Evolutionary conservation across 1,284 basidiomycete genomes (phyloP).

Genomic region (Ganoderma leucocontextum): DNA sequence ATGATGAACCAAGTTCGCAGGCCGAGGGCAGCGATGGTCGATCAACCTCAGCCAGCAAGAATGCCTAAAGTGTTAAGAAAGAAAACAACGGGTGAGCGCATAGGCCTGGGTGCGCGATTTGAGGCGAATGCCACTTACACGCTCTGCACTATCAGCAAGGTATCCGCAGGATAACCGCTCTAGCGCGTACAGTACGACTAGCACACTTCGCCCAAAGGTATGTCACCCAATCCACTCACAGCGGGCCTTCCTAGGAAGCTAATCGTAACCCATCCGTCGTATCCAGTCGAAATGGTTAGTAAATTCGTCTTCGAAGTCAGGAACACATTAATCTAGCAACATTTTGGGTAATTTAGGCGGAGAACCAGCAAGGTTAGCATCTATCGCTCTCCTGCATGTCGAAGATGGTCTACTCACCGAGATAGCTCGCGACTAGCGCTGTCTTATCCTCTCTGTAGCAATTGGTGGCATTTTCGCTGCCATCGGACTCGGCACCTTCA

Average conservation of each 20-base stretch:
- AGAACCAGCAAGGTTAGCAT: conserved; percentile 2
- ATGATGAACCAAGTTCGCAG: neutral
- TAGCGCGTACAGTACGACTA: neutral
- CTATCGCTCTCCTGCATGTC: neutral
- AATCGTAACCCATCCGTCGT: neutral
- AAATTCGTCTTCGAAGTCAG: neutral
- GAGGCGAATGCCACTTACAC: neutral
- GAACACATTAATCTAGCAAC: neutral
- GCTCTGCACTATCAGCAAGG: neutral
- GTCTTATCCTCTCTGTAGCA: neutral
- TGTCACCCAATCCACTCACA: neutral
- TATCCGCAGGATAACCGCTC: neutral
- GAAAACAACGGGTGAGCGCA: conserved; percentile 3
- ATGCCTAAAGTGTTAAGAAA: neutral
- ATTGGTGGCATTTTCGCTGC: conserved; percentile 10
- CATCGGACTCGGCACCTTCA: conserved; percentile 2
- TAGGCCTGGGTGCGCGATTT: neutral
- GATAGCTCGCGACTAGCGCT: neutral
- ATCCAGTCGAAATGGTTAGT: neutral
- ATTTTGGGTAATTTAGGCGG: neutral
- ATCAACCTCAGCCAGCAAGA: neutral
- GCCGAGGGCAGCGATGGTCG: neutral
- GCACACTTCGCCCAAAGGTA: neutral
- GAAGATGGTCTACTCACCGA: neutral
- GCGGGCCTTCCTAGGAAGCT: neutral